A percentile compares a stretch with the other conserved stretches of the same genome.
phyloP scores from a whole-genome alignment of 2,329 filamentous ascomycete species.

The Fusarium sp. region DNA sequence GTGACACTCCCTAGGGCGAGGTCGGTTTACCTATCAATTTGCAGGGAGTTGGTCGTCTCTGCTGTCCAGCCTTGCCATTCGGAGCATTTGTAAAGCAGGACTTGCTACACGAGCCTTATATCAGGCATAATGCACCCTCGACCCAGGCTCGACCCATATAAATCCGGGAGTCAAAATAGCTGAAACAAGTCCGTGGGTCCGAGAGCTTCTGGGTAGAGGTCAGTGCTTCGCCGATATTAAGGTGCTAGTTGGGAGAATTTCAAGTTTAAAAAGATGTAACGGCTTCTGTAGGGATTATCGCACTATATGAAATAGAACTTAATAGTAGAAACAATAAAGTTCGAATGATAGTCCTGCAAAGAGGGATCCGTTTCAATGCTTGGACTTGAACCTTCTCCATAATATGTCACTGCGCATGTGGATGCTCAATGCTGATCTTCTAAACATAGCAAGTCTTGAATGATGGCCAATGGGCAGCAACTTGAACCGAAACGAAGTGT shows the following conservation, averaged over 20 bases:
- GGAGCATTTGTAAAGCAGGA: no score
- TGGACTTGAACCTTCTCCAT: fast-evolving
- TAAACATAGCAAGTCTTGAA: neutral
- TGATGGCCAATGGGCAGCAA: fast-evolving
- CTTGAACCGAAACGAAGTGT: neutral
- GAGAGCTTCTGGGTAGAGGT: fast-evolving
- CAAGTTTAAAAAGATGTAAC: no score
- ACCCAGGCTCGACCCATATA: neutral
- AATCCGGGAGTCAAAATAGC: neutral
- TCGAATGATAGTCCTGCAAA: no score
- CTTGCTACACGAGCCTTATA: neutral
- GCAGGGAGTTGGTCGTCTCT: neutral
- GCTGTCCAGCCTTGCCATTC: fast-evolving
- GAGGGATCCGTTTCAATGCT: fast-evolving
- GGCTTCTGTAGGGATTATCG: no score
- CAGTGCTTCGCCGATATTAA: neutral
- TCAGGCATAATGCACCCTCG: fast-evolving
- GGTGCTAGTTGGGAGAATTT: fast-evolving
- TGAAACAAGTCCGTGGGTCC: neutral
- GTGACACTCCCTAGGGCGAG: neutral
- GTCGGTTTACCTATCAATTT: no score
- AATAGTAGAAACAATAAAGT: no score
- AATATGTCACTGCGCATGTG: neutral
- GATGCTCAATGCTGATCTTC: neutral
- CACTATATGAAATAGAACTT: no score